Evolutionary conservation across 163 green algal genomes (phyloP).

Genomic region (Volvox carteri): DNA sequence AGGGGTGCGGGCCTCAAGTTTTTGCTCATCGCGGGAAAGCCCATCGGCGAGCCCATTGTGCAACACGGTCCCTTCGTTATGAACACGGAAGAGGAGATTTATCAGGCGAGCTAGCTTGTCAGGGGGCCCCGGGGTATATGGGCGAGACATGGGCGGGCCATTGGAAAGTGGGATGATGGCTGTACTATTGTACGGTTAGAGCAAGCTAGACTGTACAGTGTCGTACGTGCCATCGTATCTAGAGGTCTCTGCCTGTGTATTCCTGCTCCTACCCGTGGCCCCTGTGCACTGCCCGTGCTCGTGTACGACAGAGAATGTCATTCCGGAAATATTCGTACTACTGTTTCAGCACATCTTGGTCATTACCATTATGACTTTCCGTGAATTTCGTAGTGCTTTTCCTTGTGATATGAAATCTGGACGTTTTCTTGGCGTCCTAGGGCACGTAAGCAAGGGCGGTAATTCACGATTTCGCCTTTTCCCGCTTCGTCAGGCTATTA

Average conservation of each 20-base stretch:
- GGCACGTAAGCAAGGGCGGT: not conserved
- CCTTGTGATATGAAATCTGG: not conserved
- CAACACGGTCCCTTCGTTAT: slow-evolving; percentile 88
- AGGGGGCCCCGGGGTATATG: too few relatives aligned
- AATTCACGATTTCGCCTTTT: too few relatives aligned
- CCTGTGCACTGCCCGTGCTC: too few relatives aligned
- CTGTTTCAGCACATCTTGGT: not conserved
- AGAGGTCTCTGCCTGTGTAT: not conserved
- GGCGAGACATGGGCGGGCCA: not conserved
- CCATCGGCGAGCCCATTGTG: slow-evolving; percentile 92
- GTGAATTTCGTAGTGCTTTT: not conserved
- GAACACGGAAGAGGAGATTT: slow-evolving; percentile 86
- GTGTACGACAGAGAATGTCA: too few relatives aligned
- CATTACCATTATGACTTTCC: not conserved
- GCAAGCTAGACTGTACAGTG: too few relatives aligned
- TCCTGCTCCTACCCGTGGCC: too few relatives aligned
- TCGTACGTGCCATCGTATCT: not conserved
- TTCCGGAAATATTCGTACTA: not conserved
- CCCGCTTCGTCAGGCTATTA: not conserved
- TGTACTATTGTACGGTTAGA: not conserved
- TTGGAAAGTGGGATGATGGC: not conserved
- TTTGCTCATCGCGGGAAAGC: slow-evolving; percentile 87
- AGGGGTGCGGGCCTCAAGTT: slow-evolving; percentile 80
- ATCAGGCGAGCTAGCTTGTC: slow-evolving; percentile 25
- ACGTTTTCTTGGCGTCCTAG: not conserved